Base-by-base conservation (phyloP, 2,329 filamentous ascomycete genomes). In the Drechmeria coniospora region DNA sequence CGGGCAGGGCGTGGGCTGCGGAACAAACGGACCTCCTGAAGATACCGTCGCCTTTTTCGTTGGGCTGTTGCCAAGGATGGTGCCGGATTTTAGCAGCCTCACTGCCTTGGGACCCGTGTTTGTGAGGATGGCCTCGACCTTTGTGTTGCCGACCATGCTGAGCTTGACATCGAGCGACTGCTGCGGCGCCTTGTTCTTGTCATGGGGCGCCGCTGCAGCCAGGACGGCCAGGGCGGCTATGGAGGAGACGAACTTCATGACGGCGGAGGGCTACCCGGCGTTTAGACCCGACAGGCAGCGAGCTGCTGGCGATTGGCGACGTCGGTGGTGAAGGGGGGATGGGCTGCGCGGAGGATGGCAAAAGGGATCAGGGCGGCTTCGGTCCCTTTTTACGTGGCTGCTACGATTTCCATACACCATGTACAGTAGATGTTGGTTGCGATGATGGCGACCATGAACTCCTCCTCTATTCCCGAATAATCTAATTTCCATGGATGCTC, bases 1-100 rank as follows among this genome's bases (percentile, higher is more conserved):
- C 9, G 23, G 2, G 14, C 13, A 10, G 3, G 23, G 9, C 10
- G 23, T 11, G 14, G 14, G 17, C 9, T 24, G n/a, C 5, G 23
- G 6, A 9, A n/a, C 20, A 1, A 15, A 50, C 55, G 45, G 50
- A 61, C 59, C 49, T 25, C 53, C 54, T 24, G 57, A 51, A 43
- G 54, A 65, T 23, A 69, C 47, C 26, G 56, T 46, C 17, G 65
- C 55, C 51, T 66, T 68, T 50, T 68, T 57, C 20, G 67, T 57
- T 5, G 63, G 55, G n/a, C 54, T 43, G 23, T 56, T 52, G 38
- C 67, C 65, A 26, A 70, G 49, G 36, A 70, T 58, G 28, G 61
- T 64, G 18, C 65, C 65, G 28, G 57, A 54, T 50, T 59, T 67
- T 34, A 69, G 48, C 18, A 70, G 41, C 45, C 65, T 65, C 34